These are phyloP conservation scores for Pythium folliculosum DNA, from an alignment of 352 stramenopile species.

Conservation along the genomic window DNA sequence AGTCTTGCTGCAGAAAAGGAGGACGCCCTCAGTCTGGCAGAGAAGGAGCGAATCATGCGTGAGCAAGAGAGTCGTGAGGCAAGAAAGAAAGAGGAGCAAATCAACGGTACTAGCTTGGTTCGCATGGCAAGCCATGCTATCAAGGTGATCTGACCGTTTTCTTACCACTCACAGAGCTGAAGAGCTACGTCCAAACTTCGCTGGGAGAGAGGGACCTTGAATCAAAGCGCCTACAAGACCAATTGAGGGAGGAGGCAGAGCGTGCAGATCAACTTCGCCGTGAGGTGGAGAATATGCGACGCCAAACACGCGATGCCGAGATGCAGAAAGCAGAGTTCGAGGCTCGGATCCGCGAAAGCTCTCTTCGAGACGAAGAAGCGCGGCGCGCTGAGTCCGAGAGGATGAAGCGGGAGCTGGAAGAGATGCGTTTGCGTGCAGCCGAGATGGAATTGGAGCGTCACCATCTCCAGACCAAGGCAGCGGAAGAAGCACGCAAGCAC, in stretches of 20 bases:
- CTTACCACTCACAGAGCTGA: slow-evolving; percentile 39
- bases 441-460: slow-evolving; percentile 54
- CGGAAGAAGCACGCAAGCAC: slow-evolving; percentile 45
- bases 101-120: slow-evolving; percentile 36
- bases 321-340: slow-evolving; percentile 51
- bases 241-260: slow-evolving; percentile 61
- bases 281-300: slow-evolving; percentile 59
- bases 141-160: neutral
- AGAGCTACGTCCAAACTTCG: slow-evolving; percentile 63
- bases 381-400: slow-evolving; percentile 44
- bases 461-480: slow-evolving; percentile 45
- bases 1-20: slow-evolving; percentile 73
- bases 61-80: slow-evolving; percentile 54
- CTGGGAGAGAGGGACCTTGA: slow-evolving; percentile 67
- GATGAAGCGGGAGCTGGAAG: slow-evolving; percentile 55
- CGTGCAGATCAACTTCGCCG: slow-evolving; percentile 53
- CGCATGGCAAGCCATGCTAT: neutral
- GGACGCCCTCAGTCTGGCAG: slow-evolving; percentile 49
- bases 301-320: slow-evolving; percentile 41
- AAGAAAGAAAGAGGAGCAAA: slow-evolving; percentile 62
- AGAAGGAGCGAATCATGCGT: slow-evolving; percentile 61
- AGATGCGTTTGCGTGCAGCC: slow-evolving; percentile 49
- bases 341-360: slow-evolving; percentile 34
- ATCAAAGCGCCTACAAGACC: slow-evolving; percentile 63
- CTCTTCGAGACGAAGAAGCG: slow-evolving; percentile 38